These are phyloP conservation scores for Chrysopogon serrulatus DNA, from an alignment of 176 grass and related monocot genomes.

Conservation along the genomic window DNA sequence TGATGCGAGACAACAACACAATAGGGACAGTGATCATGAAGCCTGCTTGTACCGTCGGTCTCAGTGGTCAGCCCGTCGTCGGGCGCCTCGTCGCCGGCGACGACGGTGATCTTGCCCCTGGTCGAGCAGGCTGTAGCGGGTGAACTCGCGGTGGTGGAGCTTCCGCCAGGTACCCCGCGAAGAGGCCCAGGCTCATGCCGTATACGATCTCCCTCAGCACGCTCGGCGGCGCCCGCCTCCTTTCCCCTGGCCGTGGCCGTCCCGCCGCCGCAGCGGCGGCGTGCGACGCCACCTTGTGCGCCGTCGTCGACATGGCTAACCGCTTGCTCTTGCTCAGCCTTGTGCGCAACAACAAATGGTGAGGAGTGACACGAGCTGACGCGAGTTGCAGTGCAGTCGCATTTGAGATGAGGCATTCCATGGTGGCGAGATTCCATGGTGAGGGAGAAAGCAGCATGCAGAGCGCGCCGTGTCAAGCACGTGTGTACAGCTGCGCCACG, in stretches of 20 bases:
- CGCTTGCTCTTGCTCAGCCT: neutral
- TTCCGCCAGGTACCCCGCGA: slow-evolving; percentile 57
- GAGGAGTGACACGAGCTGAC: neutral
- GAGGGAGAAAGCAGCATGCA: neutral
- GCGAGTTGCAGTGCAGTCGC: too few species aligned
- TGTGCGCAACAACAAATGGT: too few species aligned
- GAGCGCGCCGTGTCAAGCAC: neutral
- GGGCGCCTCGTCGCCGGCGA: neutral
- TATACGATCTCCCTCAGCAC: slow-evolving; percentile 52
- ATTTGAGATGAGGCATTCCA: neutral
- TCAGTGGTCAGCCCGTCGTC: neutral
- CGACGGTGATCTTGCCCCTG: slow-evolving; percentile 46
- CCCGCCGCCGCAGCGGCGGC: neutral
- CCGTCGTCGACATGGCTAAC: slow-evolving; percentile 27
- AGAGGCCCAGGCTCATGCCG: slow-evolving; percentile 36
- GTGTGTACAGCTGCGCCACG: neutral
- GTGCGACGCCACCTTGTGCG: slow-evolving; percentile 37
- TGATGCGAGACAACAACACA: neutral
- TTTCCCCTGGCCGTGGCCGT: neutral
- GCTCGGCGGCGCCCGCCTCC: slow-evolving; percentile 37
- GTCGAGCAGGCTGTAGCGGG: slow-evolving; percentile 62
- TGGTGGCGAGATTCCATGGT: neutral
- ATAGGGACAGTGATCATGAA: neutral
- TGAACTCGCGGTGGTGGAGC: slow-evolving; percentile 69
- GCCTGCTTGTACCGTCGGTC: neutral